Evolutionary conservation across 441 rosid species (phyloP), one percentile per base, ranked within the genome.

Genomic region (Omphalea diandra): DNA sequence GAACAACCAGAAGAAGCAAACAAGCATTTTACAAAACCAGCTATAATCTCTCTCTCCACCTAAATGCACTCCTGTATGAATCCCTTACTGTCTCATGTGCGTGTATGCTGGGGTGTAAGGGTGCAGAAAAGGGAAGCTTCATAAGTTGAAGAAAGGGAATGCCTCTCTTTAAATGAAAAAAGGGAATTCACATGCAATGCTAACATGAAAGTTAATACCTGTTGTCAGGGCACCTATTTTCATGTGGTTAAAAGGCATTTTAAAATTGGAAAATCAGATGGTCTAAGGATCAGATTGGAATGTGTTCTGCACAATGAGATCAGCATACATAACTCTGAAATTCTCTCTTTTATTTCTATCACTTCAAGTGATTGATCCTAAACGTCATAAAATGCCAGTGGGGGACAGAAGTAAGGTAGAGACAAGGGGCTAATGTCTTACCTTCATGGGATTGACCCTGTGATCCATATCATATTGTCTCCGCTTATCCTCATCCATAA

Each of bases 391-490:
- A n/a, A n/a, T n/a, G n/a, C n/a, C n/a, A n/a, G 56, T 7, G 43
- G 11, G 18, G 41, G 20, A n/a, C n/a, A 1, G 0, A 6, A 29
- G 58, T 9, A 60, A 14, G n/a, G n/a, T 22, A 50, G 57, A 32
- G 22, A 50, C 6, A 7, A 14, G 46, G 3, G 17, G 26, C 22
- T 36, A 35, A 24, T 50, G 62, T 35, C 52, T 69, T 81, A 87
- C 98, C 95, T 93, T 95, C 99, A 92, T 83, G 3, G 99, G 99
- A 77, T 88, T 93, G 58, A 83, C 91, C 62, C 89, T 78, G 77
- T 90, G 88, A 76, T 92, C 98, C 83, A 69, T 77, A 77, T 95
- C 98, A 22, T 95, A 95, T 56, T 87, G 85, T 73, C 85, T 83
- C 58, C 88, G 83, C 65, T 86, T 87, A 27, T 88, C 98, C 27